Conservation (phyloP, 2,329 filamentous ascomycete genomes). For the Penicillium sp. region DNA sequence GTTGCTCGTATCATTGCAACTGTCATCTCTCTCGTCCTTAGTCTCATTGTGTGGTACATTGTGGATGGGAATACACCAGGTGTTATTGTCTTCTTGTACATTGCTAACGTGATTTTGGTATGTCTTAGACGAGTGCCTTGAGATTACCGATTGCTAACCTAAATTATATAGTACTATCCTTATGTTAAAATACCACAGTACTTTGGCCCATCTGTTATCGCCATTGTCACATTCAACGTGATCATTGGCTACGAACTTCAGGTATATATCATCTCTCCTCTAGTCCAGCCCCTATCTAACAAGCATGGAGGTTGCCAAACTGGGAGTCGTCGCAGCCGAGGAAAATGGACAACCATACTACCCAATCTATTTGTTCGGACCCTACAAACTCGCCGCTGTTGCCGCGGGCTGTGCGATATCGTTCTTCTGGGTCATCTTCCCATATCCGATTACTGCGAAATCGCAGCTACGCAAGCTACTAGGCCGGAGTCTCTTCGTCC, state of each 20-base stretch:
- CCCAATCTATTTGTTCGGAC: slow-evolving; percentile 71
- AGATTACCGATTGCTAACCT: not conserved
- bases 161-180: slow-evolving; percentile 61
- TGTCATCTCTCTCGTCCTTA: slow-evolving; percentile 64
- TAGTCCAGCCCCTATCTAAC: not conserved
- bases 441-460: slow-evolving; percentile 72
- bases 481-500: slow-evolving; percentile 70
- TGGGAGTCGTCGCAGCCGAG: slow-evolving; percentile 59
- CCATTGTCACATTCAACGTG: slow-evolving; percentile 63
- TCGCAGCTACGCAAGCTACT: slow-evolving; percentile 70
- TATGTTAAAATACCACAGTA: slow-evolving; percentile 71
- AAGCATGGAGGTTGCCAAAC: slow-evolving; percentile 51
- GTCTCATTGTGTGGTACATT: slow-evolving; percentile 74
- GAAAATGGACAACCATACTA: slow-evolving; percentile 71
- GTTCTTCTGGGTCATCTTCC: slow-evolving; percentile 79
- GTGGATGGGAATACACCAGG: slow-evolving; percentile 66
- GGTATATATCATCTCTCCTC: slow-evolving; percentile 14
- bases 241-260: slow-evolving; percentile 78
- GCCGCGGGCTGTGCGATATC: slow-evolving; percentile 70
- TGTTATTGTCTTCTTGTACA: slow-evolving; percentile 70
- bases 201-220: slow-evolving; percentile 64
- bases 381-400: slow-evolving; percentile 72
- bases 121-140: not conserved
- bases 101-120: slow-evolving; percentile 65
- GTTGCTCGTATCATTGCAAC: slow-evolving; percentile 69